Base-by-base conservation (phyloP, 441 rosid species). In the Viola pubescens region DNA sequence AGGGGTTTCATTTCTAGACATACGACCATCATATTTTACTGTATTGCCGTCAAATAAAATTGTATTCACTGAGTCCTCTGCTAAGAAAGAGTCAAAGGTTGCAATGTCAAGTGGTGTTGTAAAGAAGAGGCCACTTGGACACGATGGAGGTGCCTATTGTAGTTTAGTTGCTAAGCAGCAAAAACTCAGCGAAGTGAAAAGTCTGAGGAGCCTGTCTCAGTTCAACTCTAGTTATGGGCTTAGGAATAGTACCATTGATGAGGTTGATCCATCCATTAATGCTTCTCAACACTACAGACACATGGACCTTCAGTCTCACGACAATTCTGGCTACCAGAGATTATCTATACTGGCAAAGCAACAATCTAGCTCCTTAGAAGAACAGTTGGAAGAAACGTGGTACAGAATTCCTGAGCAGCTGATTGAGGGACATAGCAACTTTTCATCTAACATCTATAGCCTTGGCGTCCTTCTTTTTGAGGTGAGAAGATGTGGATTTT, bases 401-500 rank as follows among this genome's bases (percentile, higher is more conserved):
- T 86, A 89, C 76, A 71, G 58, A 69, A 75, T 82, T 71, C 88
- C 88, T 7, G 86, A 79, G 82, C 86, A 80, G 62, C 70, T 64
- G 8, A 67, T 69, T 43, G 82, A 73, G 52, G 80, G 80, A 67
- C 61, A 61, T 57, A 58, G 48, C 60, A 74, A 78, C 37, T 64
- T 79, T 64, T 69, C 80, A 42, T 78, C 91, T 34, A 84, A 89
- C 71, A 75, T 86, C 45, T 86, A 86, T 62, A 66, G 77, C 52
- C 84, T 89, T 49, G 94, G 96, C 14, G 79, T 86, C 76, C 83
- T 86, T 63, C 91, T 89, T 66, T 89, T 86, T 58, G 96, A 86
- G 91, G 94, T 89, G 65, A 70, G 73, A 49, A 37, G 12, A 58
- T 19, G 4, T 58, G 49, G 41, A 52, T 54, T 9, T 60, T 52